Percentiles rank a stretch among this genome's conserved stretches.
phyloP scores from a whole-genome alignment of 768 basidiomycete genomes.

The Lentinula edodes region DNA sequence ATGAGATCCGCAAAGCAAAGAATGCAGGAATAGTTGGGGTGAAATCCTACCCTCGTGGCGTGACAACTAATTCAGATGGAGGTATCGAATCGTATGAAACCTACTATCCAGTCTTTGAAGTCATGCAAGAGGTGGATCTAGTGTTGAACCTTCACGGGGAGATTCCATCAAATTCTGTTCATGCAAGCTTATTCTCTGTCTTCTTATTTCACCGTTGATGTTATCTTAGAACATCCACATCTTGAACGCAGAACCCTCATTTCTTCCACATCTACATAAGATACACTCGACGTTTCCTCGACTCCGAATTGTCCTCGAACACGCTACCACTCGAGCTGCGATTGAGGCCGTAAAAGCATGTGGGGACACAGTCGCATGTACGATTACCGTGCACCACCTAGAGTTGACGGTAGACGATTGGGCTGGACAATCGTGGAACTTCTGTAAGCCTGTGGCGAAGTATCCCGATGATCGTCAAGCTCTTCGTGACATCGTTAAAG shows the following conservation, averaged over 20 bases:
- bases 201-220: constrained; percentile 3
- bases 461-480: constrained; percentile 88
- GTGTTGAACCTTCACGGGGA: constrained; percentile 97
- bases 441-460: constrained; percentile 98
- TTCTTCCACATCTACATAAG: constrained; percentile 81
- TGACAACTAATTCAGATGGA: constrained; percentile 94
- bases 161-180: constrained; percentile 76
- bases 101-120: constrained; percentile 90
- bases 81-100: constrained; percentile 94
- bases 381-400: constrained; percentile 96
- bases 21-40: constrained; percentile 83
- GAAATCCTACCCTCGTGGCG: constrained; percentile 95
- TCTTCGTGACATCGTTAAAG: constrained; percentile 65
- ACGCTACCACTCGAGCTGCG: constrained; percentile 90
- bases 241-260: constrained; percentile 87
- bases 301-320: constrained; percentile 93
- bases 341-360: constrained; percentile 78
- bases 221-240: constrained; percentile 73
- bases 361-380: constrained; percentile 85
- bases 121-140: constrained; percentile 91
- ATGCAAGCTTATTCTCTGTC: constrained; percentile 32
- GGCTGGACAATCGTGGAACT: constrained; percentile 93
- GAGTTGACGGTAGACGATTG: constrained; percentile 93
- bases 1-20: constrained; percentile 86
- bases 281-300: constrained; percentile 81